phyloP scores from a whole-genome alignment of 2,329 filamentous ascomycete species.

The Botryosphaeria dothidea region DNA sequence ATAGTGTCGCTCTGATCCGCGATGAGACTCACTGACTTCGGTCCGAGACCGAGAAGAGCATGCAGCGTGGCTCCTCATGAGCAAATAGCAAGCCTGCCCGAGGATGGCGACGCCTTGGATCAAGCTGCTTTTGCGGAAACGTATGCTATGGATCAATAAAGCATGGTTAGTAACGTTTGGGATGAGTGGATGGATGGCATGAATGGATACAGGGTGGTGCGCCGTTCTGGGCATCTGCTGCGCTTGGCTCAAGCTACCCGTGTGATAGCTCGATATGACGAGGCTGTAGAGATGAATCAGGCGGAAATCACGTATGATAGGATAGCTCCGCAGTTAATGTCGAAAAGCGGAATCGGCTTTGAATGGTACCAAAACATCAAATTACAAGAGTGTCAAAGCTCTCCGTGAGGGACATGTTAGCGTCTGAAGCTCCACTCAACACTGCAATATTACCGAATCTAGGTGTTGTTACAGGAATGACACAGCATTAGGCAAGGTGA shows the following conservation, averaged over 20 bases:
- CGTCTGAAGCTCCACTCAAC: too few relatives aligned
- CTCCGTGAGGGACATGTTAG: background rate
- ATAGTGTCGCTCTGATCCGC: constrained; percentile 80
- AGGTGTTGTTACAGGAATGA: too few relatives aligned
- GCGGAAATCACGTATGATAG: background rate
- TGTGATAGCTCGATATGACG: background rate
- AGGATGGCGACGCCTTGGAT: background rate
- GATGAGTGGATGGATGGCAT: constrained; percentile 10
- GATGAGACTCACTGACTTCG: constrained; percentile 79
- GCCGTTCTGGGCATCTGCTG: background rate
- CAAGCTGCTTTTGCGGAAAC: background rate
- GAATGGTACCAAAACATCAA: background rate
- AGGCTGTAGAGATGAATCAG: background rate
- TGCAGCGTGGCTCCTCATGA: constrained; percentile 27
- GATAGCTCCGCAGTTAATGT: constrained; percentile 12
- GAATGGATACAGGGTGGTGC: constrained; percentile 8
- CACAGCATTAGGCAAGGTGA: too few relatives aligned
- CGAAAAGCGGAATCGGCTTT: background rate
- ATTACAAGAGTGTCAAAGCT: background rate
- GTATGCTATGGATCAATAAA: constrained; percentile 8
- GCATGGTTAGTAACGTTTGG: constrained; percentile 9
- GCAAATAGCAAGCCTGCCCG: background rate
- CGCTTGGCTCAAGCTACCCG: background rate
- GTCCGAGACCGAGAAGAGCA: constrained; percentile 36
- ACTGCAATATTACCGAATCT: too few relatives aligned